These are phyloP conservation scores for Phytophthora macrochlamydospora DNA, from an alignment of 352 stramenopile species.

Conservation along the genomic window DNA sequence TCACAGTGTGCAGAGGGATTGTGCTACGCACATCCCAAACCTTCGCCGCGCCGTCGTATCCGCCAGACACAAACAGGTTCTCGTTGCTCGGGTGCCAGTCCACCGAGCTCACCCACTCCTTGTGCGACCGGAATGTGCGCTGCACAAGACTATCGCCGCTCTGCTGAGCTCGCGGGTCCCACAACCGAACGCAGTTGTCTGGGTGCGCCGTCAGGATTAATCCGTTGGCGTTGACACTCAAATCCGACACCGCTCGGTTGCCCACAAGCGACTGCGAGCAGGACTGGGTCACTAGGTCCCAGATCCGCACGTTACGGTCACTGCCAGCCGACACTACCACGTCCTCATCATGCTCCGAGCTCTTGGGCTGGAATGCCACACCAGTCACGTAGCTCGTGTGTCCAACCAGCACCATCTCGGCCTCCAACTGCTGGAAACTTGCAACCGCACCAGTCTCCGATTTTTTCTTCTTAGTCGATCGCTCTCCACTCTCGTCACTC, in stretches of 20 bases:
- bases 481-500: constrained; percentile 25
- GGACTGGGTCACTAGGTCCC: constrained; percentile 76
- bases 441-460: constrained; percentile 32
- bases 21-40: constrained; percentile 80
- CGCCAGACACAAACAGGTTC: constrained; percentile 72
- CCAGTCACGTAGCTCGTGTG: constrained; percentile 82
- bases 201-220: constrained; percentile 81
- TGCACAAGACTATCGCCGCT: constrained; percentile 76
- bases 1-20: constrained; percentile 80
- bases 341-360: constrained; percentile 44
- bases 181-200: constrained; percentile 83
- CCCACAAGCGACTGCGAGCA: constrained; percentile 77
- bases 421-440: constrained; percentile 75
- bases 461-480: constrained; percentile 78
- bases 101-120: constrained; percentile 83
- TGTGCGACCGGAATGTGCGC: constrained; percentile 85
- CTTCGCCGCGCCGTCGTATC: constrained; percentile 83
- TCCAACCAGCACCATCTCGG: constrained; percentile 74
- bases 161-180: constrained; percentile 75
- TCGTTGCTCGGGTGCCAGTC: constrained; percentile 67
- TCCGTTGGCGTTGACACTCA: constrained; percentile 69
- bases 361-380: constrained; percentile 68
- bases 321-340: constrained; percentile 67
- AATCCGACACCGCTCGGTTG: constrained; percentile 73
- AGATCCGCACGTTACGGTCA: constrained; percentile 78